These are phyloP conservation scores for Draba incana DNA, from an alignment of 345 rosid genomes.

Conservation along the genomic window DNA sequence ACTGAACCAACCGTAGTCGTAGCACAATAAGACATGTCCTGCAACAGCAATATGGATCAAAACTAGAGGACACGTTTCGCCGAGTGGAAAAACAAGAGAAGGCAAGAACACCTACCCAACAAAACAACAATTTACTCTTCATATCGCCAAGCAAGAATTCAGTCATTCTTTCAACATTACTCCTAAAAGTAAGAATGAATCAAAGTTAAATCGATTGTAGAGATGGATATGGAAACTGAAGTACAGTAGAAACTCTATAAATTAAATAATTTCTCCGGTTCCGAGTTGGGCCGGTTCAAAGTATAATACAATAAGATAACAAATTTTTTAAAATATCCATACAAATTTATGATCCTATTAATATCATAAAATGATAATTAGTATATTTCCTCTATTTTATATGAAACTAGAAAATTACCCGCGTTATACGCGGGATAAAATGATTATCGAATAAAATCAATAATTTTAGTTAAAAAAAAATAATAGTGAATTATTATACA, in stretches of 20 bases:
- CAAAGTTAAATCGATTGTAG: not conserved
- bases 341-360: no score
- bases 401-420: no score
- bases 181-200: slow-evolving; percentile 44
- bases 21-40: slow-evolving; percentile 81
- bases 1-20: slow-evolving; percentile 53
- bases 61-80: not conserved
- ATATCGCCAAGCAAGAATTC: slow-evolving; percentile 73
- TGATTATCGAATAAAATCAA: no score
- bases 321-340: no score
- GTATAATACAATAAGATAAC: no score
- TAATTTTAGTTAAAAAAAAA: no score
- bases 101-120: slow-evolving; percentile 63
- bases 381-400: no score
- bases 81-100: not conserved
- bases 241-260: not conserved
- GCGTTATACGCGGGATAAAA: no score
- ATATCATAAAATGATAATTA: no score
- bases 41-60: slow-evolving; percentile 15
- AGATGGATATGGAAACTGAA: not conserved
- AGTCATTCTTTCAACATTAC: slow-evolving; percentile 57
- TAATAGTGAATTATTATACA: no score
- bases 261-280: no score
- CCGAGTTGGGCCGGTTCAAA: no score
- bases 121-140: slow-evolving; percentile 73